Percentiles rank a stretch among this genome's conserved stretches.
These are phyloP conservation scores for Eimeria necatrix DNA, from an alignment of 169 alveolate genomes.

Conservation along the genomic window DNA sequence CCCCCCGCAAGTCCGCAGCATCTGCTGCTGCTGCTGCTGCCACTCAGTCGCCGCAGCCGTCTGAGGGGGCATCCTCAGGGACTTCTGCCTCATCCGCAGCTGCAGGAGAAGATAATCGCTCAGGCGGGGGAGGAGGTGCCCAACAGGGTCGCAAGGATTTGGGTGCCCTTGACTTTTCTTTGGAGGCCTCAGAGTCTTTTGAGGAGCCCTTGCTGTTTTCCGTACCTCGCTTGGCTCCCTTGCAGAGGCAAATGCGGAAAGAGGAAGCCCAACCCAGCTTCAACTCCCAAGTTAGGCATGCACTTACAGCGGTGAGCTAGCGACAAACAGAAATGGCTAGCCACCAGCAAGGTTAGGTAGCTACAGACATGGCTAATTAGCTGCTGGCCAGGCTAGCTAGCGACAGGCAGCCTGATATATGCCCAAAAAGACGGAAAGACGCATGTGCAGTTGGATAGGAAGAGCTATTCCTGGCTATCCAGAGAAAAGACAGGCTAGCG, in stretches of 20 bases:
- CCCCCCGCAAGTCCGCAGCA: not conserved
- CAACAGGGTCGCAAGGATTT: not conserved
- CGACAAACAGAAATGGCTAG: not conserved
- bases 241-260: not conserved
- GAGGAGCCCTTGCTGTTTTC: conserved; percentile 22
- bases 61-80: not conserved
- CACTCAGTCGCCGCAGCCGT: not conserved
- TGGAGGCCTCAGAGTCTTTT: not conserved
- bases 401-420: too few relatives aligned
- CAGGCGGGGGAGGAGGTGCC: not conserved
- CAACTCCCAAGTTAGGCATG: not conserved
- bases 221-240: not conserved
- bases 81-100: not conserved
- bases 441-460: too few relatives aligned
- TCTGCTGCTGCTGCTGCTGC: not conserved
- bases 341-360: not conserved
- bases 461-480: too few relatives aligned
- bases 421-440: too few relatives aligned
- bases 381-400: not conserved
- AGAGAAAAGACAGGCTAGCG: too few relatives aligned
- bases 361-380: not conserved
- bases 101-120: not conserved
- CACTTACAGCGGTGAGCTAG: conserved; percentile 7
- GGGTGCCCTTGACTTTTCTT: conserved; percentile 7
- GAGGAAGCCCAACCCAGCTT: not conserved